Evolutionary conservation across 257 asterid genomes (phyloP), one percentile per base, ranked within the genome.

Genomic region (Solanum boliviense): DNA sequence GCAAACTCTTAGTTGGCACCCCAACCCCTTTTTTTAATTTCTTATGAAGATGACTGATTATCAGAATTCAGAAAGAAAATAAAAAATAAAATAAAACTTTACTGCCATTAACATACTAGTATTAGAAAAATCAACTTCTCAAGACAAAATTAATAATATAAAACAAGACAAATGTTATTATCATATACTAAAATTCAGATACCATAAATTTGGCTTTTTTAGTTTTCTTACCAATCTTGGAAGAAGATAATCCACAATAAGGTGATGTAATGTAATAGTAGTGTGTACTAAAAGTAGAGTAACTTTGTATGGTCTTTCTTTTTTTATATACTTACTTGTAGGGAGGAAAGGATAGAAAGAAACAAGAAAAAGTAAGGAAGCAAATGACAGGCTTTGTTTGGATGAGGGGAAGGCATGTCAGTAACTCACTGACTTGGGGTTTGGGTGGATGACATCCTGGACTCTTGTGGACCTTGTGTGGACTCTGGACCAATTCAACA

Each of bases 1-100:
- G 92, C 89, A 90, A 36, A 91, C 86, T 79, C 82, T 91, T 89
- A 62, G 90, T 89, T 89, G 93, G 88, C 94, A 90, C 65, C 87
- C 15, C 32, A n/a, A 65, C 79, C 60, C 81, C 38, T 13, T 32
- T 68, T 90, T 89, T 82, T 62, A 87, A 79, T 91, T 89, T 89
- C 88, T 82, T 84, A 38, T 89, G 92, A 90, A 90, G 88, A 91
- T 85, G 93, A 91, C 91, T 89, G 88, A 72, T 88, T 88, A 90
- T 88, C 90, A 86, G 87, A 5, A 29, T 58, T 20, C 67, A 81
- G 7, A 44, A 78, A 36, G 29, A 6, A 35, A 8, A 36, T 31
- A 36, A 7, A 36, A 35, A 29, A 5, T 16, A 81, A 79, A 27
- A 0, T n/a, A 27, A 7, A 68, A 27, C 56, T 85, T 76, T 83